Evolutionary conservation across 2,329 filamentous ascomycete genomes (phyloP), one percentile per base, ranked within the genome.

Genomic region (Xenosphaeropsis pyriputrescens): DNA sequence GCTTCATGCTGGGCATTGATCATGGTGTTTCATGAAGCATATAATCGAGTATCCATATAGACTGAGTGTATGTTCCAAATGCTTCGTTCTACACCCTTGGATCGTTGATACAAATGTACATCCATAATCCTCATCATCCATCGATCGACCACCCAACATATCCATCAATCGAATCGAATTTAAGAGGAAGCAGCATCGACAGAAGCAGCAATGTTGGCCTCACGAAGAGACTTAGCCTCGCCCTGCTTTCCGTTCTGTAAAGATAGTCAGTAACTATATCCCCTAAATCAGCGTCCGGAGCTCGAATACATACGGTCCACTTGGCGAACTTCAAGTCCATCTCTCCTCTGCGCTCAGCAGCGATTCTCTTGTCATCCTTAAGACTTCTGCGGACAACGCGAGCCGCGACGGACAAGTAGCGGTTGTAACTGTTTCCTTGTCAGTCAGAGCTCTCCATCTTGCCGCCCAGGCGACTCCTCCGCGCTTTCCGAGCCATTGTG

Each of bases 321-420:
- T 89, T 93, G 51, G 85, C 71, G 57, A 95, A 93, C 64, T 79
- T 79, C 54, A 98, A 65, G 39, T 96, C 89, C 65, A 79, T 80
- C 64, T 86, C 76, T 58, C 86, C 88, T 60, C 91, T 79, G 59
- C 85, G 80, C 75, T 96, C 91, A 48, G 88, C 86, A 50, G 62
- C 61, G 50, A 95, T 63, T 67, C 91, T 78, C 70, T 86, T 81
- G 41, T 91, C 85, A 58, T 98, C 91, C 75, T 96, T 95, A 63
- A 98, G 73, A 62, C 86, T 93, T 62, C 85, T 83, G 69, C 93
- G 91, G 62, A 98, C 84, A 59, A 85, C 83, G 65, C 88, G 86
- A 65, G 88, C 78, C 57, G 91, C 86, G 67, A 98, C 76, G 59
- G 88, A 79, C 61, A 98, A 79, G 79, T 95, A 96, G 70, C 88